phyloP scores from a whole-genome alignment of 805 yeast species.

The Debaryomyces maramus region DNA sequence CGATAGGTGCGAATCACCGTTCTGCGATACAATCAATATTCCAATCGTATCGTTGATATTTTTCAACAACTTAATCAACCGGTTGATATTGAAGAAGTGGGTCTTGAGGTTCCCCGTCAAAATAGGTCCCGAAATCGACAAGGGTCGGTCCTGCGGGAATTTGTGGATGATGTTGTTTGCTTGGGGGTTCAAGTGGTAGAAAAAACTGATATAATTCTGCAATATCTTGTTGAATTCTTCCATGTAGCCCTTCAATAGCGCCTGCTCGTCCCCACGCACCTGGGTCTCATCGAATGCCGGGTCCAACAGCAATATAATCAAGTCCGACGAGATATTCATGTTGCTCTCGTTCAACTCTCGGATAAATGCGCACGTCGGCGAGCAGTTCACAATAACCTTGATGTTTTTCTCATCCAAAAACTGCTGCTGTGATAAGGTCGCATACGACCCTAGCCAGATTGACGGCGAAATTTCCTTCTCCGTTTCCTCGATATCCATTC shows the following conservation, averaged over 20 bases:
- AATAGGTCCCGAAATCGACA: conserved; percentile 32
- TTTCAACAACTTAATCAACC: conserved; percentile 35
- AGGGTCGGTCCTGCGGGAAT: conserved; percentile 24
- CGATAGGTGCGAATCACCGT: conserved; percentile 25
- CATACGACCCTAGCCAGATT: conserved; percentile 28
- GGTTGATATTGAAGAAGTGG: conserved; percentile 36
- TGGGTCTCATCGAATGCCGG: conserved; percentile 25
- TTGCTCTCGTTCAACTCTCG: conserved; percentile 19
- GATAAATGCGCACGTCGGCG: conserved; percentile 31
- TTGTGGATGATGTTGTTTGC: conserved; percentile 29
- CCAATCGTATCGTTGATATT: conserved; percentile 31
- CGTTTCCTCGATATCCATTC: background rate
- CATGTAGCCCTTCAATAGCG: conserved; percentile 25
- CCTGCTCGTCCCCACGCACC: conserved; percentile 17
- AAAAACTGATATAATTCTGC: conserved; percentile 38
- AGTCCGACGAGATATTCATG: conserved; percentile 34
- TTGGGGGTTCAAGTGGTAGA: conserved; percentile 34
- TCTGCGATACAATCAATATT: conserved; percentile 34
- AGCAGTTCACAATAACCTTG: conserved; percentile 41
- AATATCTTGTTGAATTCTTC: conserved; percentile 32
- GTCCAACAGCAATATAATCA: conserved; percentile 38
- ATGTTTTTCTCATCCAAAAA: conserved; percentile 25
- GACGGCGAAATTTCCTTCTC: conserved; percentile 29
- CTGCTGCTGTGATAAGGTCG: conserved; percentile 9
- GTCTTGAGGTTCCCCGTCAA: conserved; percentile 37